Conservation (phyloP, 495 filamentous ascomycete genomes). For the Penicillium subrubescens region DNA sequence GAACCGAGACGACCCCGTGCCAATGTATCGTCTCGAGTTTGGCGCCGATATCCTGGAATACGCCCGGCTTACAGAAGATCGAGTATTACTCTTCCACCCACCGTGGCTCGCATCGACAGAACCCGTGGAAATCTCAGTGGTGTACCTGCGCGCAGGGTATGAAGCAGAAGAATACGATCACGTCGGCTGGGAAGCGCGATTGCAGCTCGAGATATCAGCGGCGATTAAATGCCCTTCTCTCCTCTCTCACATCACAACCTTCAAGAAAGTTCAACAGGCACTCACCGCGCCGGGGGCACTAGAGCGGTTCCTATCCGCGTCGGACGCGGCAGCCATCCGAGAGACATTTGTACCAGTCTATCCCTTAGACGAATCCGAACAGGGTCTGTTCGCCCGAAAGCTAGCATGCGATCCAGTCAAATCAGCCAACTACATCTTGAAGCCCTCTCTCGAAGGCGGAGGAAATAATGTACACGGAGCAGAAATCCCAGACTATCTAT, state of each 20-base stretch:
- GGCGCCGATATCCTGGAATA: slow-evolving; percentile 56
- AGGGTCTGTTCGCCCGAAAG: slow-evolving; percentile 62
- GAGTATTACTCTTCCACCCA: slow-evolving; percentile 71
- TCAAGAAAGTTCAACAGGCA: slow-evolving; percentile 87
- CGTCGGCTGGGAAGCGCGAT: slow-evolving; percentile 63
- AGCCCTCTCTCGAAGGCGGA: slow-evolving; percentile 86
- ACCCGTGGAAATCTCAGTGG: slow-evolving; percentile 69
- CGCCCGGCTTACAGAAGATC: slow-evolving; percentile 58
- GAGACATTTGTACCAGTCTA: slow-evolving; percentile 78
- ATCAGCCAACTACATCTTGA: slow-evolving; percentile 71
- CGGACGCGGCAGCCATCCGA: slow-evolving; percentile 37
- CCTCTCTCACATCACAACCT: slow-evolving; percentile 78
- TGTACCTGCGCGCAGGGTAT: slow-evolving; percentile 87
- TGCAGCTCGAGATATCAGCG: slow-evolving; percentile 70
- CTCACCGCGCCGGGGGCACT: slow-evolving; percentile 66
- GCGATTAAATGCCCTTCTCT: slow-evolving; percentile 88
- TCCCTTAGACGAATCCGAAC: slow-evolving; percentile 66
- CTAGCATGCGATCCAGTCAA: slow-evolving; percentile 62
- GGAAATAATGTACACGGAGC: slow-evolving; percentile 82
- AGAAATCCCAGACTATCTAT: slow-evolving; percentile 70
- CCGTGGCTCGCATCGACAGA: slow-evolving; percentile 52
- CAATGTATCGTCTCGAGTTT: slow-evolving; percentile 61
- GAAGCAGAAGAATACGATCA: slow-evolving; percentile 69
- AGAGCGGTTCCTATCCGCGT: slow-evolving; percentile 58
- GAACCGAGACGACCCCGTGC: slow-evolving; percentile 54